Base-by-base conservation (phyloP, 768 basidiomycete genomes). In the Hypsizygus marmoreus region DNA sequence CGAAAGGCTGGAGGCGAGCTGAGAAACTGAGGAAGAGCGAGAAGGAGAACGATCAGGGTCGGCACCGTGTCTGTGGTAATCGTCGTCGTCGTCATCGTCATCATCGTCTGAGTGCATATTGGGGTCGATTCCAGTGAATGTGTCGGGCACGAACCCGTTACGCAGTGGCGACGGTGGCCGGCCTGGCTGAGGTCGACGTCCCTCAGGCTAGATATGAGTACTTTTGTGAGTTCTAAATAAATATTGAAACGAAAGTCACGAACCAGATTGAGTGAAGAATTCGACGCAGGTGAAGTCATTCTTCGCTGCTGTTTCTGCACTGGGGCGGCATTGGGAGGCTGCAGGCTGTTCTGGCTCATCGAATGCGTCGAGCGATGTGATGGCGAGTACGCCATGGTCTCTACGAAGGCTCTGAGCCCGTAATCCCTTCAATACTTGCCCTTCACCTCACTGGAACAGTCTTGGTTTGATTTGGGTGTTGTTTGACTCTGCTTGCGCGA, bases 111-210 rank as follows among this genome's bases (percentile, higher is more conserved):
- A 67, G 31, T 65, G 67, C 3, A 69, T 73, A 36, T 77, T 69
- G n/a, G 71, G 74, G 36, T 79, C 77, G 46, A 78, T 77, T 8
- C 81, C 82, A 6, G 81, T 82, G 34, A 64, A 72, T 6, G 82
- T 80, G 51, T 81, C 75, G 53, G 79, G 72, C 10, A 78, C 65
- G 53, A 77, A 77, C 23, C 75, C 76, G 53, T 88, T 84, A 10
- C 88, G 75, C 6, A 91, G 77, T 10, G 88, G 88, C 10, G 88
- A 90, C 11, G 81, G 81, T 6, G 87, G 82, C 26, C 86, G 71
- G n/a, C 72, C 65, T 16, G 66, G 61, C 28, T 65, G 66, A 32
- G 67, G 69, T 20, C 63, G 61, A 43, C 63, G 63, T 14, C 68
- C 67, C 26, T 72, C 69, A 11, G 75, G 76, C 73, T 74, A 46